phyloP scores from a whole-genome alignment of 305 asterid genomes.

The Fraxinus floribunda region DNA sequence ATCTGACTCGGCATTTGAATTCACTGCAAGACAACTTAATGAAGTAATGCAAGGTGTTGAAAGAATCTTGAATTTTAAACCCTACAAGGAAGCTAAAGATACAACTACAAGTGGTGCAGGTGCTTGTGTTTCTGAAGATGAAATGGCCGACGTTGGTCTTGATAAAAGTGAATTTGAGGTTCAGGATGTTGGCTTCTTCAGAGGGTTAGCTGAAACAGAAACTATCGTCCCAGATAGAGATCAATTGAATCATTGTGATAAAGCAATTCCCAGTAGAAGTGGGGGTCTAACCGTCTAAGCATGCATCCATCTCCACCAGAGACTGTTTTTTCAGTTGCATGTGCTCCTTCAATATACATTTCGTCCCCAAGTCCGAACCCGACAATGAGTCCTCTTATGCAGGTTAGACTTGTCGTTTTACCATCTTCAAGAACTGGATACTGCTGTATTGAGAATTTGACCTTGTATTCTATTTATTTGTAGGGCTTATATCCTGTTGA shows the following conservation, averaged over 20 bases:
- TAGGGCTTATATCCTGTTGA: slow-evolving; percentile 55
- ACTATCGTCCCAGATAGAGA: slow-evolving; percentile 36
- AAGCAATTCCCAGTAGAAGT: slow-evolving; percentile 28
- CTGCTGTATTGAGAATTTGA: slow-evolving; percentile 5
- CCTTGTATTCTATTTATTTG: slow-evolving; percentile 21
- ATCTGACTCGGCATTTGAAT: slow-evolving; percentile 58
- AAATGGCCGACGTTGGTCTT: slow-evolving; percentile 32
- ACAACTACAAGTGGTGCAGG: background rate
- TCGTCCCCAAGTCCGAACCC: slow-evolving; percentile 48
- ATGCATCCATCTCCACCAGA: slow-evolving; percentile 33
- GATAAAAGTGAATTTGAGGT: slow-evolving; percentile 41
- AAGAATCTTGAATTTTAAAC: slow-evolving; percentile 46
- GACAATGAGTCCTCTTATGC: slow-evolving; percentile 46
- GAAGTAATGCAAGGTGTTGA: slow-evolving; percentile 56
- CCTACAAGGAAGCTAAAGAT: slow-evolving; percentile 36
- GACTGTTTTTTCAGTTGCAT: slow-evolving; percentile 40
- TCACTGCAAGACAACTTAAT: slow-evolving; percentile 52
- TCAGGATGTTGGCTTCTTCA: slow-evolving; percentile 40
- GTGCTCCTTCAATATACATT: slow-evolving; percentile 47
- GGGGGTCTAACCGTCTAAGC: slow-evolving; percentile 27
- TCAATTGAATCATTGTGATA: slow-evolving; percentile 40
- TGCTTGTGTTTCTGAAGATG: slow-evolving; percentile 36
- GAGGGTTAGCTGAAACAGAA: slow-evolving; percentile 39
- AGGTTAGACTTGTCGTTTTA: slow-evolving; percentile 34
- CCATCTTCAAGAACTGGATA: background rate